Base-by-base conservation (phyloP, 2,329 filamentous ascomycete species). In the Emmonsiellopsis sp. region DNA sequence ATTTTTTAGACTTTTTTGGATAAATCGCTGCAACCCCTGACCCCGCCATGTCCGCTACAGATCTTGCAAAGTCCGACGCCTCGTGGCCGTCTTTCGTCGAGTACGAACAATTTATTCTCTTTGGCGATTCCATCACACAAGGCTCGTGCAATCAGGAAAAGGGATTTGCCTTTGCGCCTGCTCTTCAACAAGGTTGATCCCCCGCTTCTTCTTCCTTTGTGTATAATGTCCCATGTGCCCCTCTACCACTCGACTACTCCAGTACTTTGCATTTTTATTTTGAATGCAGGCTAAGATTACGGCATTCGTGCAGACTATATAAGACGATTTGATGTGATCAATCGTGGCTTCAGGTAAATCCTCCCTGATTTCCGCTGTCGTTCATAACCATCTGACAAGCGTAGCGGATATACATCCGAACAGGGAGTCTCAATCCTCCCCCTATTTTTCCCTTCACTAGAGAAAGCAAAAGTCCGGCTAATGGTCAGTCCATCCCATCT, bases 41-140 rank as follows among this genome's bases (percentile, higher is more conserved):
- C 30, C 15, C 16, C 7, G 20, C 37, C 43, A 53, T 37, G 38
- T 49, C 15, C 9, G 26, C 43, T n/a, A 20, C 50, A 32, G 10
- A 7, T 35, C 8, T 26, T 5, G 5, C 42, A 7, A 10, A 32
- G 13, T 20, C 31, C 1, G 30, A 41, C 3, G 6, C 43, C 3
- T 38, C 51, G 7, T 9, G 20, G 5, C 8, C 45, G 9, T 40
- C 54, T 11, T 54, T 50, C 9, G 16, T 54, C 13, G 37, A 48
- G 13, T 86, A 86, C 63, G 83, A 85, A 48, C 87, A 91, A 64
- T 76, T 91, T 61, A 76, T 97, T 57, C 81, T 97, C 26, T 87
- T 97, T 57, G 92, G 92, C 52, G 93, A 97, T 72, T 95, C 89
- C 34, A 85, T 97, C 57, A 85, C 92, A 48, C 84, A 97, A 65